Conservation (phyloP, 768 basidiomycete species). For the Pisolithus tinctorius region DNA sequence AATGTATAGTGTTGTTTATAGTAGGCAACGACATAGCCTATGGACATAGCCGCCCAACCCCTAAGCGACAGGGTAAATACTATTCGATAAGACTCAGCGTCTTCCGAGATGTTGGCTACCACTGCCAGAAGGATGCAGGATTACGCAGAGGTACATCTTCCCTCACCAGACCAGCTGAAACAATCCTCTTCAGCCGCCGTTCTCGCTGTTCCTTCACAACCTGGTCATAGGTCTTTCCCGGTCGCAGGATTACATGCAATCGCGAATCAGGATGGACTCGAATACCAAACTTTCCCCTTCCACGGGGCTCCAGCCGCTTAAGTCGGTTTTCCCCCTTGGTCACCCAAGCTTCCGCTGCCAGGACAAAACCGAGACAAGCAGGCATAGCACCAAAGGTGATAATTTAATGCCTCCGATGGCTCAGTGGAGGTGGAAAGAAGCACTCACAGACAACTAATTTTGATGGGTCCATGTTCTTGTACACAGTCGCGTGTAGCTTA, state of each 20-base stretch:
- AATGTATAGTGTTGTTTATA: constrained; percentile 13
- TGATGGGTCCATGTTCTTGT: constrained; percentile 65
- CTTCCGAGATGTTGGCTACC: constrained; percentile 34
- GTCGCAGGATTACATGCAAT: constrained; percentile 68
- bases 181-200: constrained; percentile 67
- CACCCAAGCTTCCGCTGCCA: constrained; percentile 88
- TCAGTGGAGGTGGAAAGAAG: not conserved
- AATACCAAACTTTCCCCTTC: constrained; percentile 74
- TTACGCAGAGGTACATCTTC: constrained; percentile 79
- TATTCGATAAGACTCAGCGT: too few relatives aligned
- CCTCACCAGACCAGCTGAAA: constrained; percentile 71
- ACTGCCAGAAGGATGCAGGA: constrained; percentile 66
- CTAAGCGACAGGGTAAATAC: too few relatives aligned
- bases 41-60: too few relatives aligned
- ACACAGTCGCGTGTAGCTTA: constrained; percentile 73
- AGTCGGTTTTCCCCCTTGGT: constrained; percentile 66
- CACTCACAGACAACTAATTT: constrained; percentile 79
- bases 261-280: constrained; percentile 71
- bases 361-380: constrained; percentile 4
- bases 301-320: constrained; percentile 73
- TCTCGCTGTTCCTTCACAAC: constrained; percentile 52
- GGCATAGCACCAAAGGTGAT: not conserved
- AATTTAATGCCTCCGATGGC: not conserved
- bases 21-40: not conserved
- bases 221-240: constrained; percentile 74